Conservation (phyloP, 345 rosid genomes). For the Anastatica hierochuntica region DNA sequence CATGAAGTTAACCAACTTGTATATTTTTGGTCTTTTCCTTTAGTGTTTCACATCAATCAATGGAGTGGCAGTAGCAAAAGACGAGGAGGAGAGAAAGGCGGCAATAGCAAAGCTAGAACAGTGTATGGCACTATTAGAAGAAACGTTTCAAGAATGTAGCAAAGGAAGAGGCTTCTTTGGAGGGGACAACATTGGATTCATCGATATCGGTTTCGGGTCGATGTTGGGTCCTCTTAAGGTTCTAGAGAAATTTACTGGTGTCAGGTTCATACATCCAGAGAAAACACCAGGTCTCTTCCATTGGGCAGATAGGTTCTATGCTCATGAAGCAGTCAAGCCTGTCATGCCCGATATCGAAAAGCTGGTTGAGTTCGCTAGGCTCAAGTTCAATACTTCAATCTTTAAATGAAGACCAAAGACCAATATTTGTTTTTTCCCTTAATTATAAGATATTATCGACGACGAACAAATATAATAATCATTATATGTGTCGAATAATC, state of each 20-base stretch:
- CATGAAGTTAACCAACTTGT: neutral
- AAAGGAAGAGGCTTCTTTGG: conserved; percentile 74
- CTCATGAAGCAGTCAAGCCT: conserved; percentile 52
- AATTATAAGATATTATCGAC: too few relatives aligned
- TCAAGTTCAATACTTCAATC: conserved; percentile 22
- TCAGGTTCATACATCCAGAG: conserved; percentile 36
- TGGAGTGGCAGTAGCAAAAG: conserved; percentile 21
- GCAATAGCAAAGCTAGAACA: conserved; percentile 27
- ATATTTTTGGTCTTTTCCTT: neutral
- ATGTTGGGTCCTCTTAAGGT: conserved; percentile 57
- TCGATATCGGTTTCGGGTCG: conserved; percentile 64
- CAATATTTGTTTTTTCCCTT: too few relatives aligned
- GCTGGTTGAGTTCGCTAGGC: conserved; percentile 31
- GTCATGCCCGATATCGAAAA: conserved; percentile 64
- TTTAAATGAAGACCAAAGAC: conserved; percentile 3
- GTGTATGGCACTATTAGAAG: conserved; percentile 46
- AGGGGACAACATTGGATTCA: conserved; percentile 54
- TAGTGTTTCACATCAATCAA: conserved; percentile 52
- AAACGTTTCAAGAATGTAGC: conserved; percentile 42
- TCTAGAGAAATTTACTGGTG: conserved; percentile 23
- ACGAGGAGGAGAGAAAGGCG: conserved; percentile 35
- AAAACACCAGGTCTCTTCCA: conserved; percentile 42
- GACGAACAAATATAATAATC: too few relatives aligned
- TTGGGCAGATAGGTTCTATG: conserved; percentile 55
- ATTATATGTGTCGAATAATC: neutral